Conservation (phyloP, 768 basidiomycete genomes). For the Leccinum uliginosum region DNA sequence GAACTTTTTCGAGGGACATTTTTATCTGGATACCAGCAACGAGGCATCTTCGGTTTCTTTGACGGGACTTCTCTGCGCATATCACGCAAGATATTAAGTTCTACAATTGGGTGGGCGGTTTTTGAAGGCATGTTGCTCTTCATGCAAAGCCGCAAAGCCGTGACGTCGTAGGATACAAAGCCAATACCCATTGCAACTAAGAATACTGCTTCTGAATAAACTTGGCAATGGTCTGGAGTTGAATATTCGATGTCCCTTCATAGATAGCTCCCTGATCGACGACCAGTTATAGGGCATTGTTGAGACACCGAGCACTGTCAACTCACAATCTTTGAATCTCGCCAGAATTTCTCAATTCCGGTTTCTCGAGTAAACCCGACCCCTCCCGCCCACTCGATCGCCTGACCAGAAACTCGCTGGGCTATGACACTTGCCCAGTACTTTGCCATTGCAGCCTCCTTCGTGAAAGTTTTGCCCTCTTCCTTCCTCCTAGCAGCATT, state of each 20-base stretch:
- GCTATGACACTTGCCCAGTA: constrained; percentile 88
- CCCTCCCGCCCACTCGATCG: constrained; percentile 97
- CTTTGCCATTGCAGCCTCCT: constrained; percentile 98
- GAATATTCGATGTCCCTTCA: constrained; percentile 97
- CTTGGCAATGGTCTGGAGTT: constrained; percentile 93
- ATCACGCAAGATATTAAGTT: constrained; percentile 81
- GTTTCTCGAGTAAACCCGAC: constrained; percentile 91
- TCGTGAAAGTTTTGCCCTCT: constrained; percentile 78
- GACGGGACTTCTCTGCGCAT: constrained; percentile 81
- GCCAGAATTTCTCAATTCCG: constrained; percentile 94
- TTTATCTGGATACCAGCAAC: constrained; percentile 63
- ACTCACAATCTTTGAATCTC: constrained; percentile 93
- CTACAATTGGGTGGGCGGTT: constrained; percentile 89
- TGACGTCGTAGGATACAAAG: constrained; percentile 3
- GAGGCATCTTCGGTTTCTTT: constrained; percentile 77
- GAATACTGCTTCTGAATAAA: constrained; percentile 84
- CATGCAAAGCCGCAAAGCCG: constrained; percentile 32
- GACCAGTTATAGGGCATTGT: constrained; percentile 1
- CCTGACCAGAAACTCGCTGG: constrained; percentile 78
- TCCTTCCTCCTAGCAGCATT: constrained; percentile 96
- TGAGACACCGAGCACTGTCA: constrained; percentile 9
- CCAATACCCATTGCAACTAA: constrained; percentile 24
- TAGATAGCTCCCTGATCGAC: constrained; percentile 74
- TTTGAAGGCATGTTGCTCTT: constrained; percentile 77
- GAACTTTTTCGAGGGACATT: neutral